A percentile compares a stretch with the other conserved stretches of the same genome.
Conservation (phyloP, 2,329 filamentous ascomycete species). For the Exophiala aquamarina region DNA sequence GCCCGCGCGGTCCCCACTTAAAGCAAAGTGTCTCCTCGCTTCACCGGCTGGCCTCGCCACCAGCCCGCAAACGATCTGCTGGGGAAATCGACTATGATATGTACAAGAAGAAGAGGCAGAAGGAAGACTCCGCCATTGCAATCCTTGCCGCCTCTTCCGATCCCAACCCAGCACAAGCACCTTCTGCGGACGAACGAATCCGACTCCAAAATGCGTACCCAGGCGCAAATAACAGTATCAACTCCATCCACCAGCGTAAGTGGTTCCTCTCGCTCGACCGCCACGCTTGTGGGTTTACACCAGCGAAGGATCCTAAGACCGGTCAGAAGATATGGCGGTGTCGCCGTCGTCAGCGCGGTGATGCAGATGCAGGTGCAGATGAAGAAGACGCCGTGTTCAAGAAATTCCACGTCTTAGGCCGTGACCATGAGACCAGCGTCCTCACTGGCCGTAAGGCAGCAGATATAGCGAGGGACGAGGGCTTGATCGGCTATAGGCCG, state of each 20-base stretch:
- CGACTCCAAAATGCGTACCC: conserved; percentile 64
- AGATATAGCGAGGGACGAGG: conserved; percentile 63
- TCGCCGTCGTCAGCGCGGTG: too few relatives aligned
- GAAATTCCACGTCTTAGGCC: conserved; percentile 62
- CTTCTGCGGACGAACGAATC: conserved; percentile 40
- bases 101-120: too few relatives aligned
- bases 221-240: conserved; percentile 65
- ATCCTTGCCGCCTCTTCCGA: conserved; percentile 1
- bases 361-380: background rate
- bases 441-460: conserved; percentile 61
- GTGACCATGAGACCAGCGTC: conserved; percentile 63
- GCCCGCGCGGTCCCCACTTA: background rate
- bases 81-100: too few relatives aligned
- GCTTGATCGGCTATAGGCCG: conserved; percentile 56
- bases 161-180: conserved; percentile 4
- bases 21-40: conserved; percentile 21
- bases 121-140: conserved; percentile 1
- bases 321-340: conserved; percentile 31
- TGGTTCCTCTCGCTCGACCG: conserved; percentile 68
- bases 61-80: conserved; percentile 3
- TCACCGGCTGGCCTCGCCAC: conserved; percentile 21
- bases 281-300: conserved; percentile 56
- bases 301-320: conserved; percentile 2
- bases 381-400: conserved; percentile 43
- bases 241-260: conserved; percentile 64